Evolutionary conservation across 805 yeast genomes (phyloP).

Genomic region (Cyberlindnera americana): DNA sequence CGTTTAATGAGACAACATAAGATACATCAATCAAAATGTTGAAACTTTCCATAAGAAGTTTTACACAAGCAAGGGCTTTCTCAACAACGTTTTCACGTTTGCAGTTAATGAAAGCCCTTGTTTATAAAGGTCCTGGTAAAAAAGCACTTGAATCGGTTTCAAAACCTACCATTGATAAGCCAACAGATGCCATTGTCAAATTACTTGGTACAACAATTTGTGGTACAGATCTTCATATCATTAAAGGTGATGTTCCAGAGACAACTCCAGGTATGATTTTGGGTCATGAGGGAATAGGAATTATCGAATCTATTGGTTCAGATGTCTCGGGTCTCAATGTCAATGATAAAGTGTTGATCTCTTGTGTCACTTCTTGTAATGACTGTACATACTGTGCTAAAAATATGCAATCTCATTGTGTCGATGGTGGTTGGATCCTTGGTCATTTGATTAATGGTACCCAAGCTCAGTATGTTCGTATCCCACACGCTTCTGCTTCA

Average conservation of each 20-base stretch:
- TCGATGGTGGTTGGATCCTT: slow-evolving; percentile 49
- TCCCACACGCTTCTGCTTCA: slow-evolving; percentile 46
- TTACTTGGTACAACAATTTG: slow-evolving; percentile 58
- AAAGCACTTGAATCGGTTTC: slow-evolving; percentile 36
- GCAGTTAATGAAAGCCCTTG: slow-evolving; percentile 41
- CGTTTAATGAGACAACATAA: too few species aligned
- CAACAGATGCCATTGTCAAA: slow-evolving; percentile 56
- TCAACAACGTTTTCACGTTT: neutral
- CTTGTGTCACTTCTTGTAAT: slow-evolving; percentile 64
- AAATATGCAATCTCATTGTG: slow-evolving; percentile 59
- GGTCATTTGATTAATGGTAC: slow-evolving; percentile 66
- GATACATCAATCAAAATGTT: too few species aligned
- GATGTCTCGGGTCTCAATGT: slow-evolving; percentile 45
- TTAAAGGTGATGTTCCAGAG: slow-evolving; percentile 60
- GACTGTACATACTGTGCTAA: slow-evolving; percentile 52
- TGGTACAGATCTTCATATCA: slow-evolving; percentile 62
- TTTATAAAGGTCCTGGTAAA: slow-evolving; percentile 41
- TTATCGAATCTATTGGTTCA: slow-evolving; percentile 46
- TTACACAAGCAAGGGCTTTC: slow-evolving; percentile 1
- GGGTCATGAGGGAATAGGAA: slow-evolving; percentile 65
- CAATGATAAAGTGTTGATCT: slow-evolving; percentile 59
- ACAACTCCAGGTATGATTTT: slow-evolving; percentile 43
- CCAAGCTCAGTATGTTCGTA: slow-evolving; percentile 57
- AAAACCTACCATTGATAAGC: slow-evolving; percentile 40
- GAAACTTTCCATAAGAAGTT: neutral